These are phyloP conservation scores for Pythium scleroteichum DNA, from an alignment of 352 stramenopile species.

Conservation along the genomic window DNA sequence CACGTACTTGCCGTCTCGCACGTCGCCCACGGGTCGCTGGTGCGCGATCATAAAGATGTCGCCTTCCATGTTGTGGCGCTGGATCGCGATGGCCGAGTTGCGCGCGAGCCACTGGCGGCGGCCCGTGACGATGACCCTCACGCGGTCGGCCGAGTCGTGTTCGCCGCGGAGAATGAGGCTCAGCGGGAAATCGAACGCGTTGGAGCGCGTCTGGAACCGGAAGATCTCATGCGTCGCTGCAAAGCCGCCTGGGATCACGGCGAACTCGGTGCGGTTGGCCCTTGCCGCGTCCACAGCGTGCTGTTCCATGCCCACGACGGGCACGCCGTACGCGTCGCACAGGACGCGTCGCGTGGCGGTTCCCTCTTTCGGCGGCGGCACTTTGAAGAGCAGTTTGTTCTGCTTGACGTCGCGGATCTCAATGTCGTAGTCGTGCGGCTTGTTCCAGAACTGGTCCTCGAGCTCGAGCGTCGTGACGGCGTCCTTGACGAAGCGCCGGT, in stretches of 20 bases:
- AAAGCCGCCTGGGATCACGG: constrained; percentile 2
- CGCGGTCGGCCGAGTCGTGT: background rate
- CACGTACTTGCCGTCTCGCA: constrained; percentile 1
- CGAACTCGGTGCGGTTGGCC: constrained; percentile 1
- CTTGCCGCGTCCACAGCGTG: background rate
- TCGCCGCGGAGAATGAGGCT: background rate
- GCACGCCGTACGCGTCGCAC: constrained; percentile 7
- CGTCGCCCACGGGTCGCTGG: background rate
- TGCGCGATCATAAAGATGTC: constrained; percentile 4
- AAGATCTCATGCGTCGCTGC: background rate
- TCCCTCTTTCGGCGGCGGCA: background rate
- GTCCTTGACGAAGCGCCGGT: constrained; percentile 2
- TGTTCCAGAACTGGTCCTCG: constrained; percentile 9
- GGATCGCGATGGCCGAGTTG: constrained; percentile 5
- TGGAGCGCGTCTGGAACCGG: constrained; percentile 9
- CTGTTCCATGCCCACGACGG: constrained; percentile 6
- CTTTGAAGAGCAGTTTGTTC: constrained; percentile 5
- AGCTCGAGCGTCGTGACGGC: constrained; percentile 1
- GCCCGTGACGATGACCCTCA: constrained; percentile 3
- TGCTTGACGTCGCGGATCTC: constrained; percentile 7
- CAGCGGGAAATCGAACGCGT: constrained; percentile 3
- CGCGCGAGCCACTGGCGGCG: constrained; percentile 10
- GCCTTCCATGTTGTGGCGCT: background rate
- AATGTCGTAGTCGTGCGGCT: background rate
- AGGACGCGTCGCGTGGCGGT: background rate